Evolutionary conservation across 2,329 filamentous ascomycete species (phyloP).

Genomic region (Neurospora sp.): DNA sequence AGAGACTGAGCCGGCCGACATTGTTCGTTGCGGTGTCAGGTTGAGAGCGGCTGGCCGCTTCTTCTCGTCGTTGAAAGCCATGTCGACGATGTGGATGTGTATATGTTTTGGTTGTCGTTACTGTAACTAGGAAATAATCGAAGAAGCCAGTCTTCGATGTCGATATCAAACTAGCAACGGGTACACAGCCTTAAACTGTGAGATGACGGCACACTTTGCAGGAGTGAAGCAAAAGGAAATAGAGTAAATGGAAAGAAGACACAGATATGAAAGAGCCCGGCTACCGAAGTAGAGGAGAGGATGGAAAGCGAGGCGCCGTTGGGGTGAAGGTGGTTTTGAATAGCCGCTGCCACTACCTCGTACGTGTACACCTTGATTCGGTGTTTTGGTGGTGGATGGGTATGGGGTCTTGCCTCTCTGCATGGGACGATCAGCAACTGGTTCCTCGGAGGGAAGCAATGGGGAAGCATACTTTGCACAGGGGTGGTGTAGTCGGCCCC

Average conservation of each 20-base stretch:
- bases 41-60: constrained; percentile 48
- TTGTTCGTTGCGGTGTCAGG: constrained; percentile 37
- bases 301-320: constrained; percentile 24
- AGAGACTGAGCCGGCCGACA: constrained; percentile 20
- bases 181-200: constrained; percentile 6
- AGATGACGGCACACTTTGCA: constrained; percentile 8
- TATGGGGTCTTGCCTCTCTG: constrained; percentile 18
- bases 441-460: constrained; percentile 25
- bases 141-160: constrained; percentile 27
- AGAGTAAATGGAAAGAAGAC: constrained; percentile 20
- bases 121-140: constrained; percentile 23
- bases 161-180: constrained; percentile 9
- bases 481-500: constrained; percentile 25
- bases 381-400: constrained; percentile 15
- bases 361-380: constrained; percentile 22
- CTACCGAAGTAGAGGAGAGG: constrained; percentile 38
- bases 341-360: constrained; percentile 27
- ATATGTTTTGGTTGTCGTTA: constrained; percentile 15
- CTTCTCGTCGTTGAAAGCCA: constrained; percentile 36
- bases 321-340: constrained; percentile 45
- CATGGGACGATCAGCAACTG: constrained; percentile 30
- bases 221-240: constrained; percentile 26
- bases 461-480: constrained; percentile 29
- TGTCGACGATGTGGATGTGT: constrained; percentile 21
- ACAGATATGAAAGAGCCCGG: constrained; percentile 41